Evolutionary conservation across 768 basidiomycete species (phyloP).

Genomic region (Strobilomyces dryophilus): DNA sequence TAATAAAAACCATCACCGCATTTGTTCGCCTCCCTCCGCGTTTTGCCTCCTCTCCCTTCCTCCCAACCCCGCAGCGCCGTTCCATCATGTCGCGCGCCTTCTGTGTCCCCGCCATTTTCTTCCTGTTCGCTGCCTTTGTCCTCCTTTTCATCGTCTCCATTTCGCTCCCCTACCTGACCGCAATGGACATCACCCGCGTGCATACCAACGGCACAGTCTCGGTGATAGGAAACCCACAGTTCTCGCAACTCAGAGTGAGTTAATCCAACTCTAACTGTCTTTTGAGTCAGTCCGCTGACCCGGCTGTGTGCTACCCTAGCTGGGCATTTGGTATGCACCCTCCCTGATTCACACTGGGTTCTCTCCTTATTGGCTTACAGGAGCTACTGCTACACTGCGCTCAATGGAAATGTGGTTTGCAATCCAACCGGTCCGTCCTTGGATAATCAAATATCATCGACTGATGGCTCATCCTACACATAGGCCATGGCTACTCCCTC

Average conservation of each 20-base stretch:
- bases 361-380: conserved; percentile 32
- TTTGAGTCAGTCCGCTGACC: neutral
- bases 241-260: conserved; percentile 56
- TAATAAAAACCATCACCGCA: conserved; percentile 17
- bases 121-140: conserved; percentile 58
- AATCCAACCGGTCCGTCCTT: conserved; percentile 37
- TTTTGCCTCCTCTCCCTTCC: conserved; percentile 2
- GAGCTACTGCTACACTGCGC: conserved; percentile 55
- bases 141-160: conserved; percentile 66
- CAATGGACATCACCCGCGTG: conserved; percentile 61
- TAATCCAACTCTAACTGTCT: neutral
- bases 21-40: neutral
- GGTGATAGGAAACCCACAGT: conserved; percentile 16
- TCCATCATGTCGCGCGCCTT: conserved; percentile 43
- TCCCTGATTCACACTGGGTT: neutral
- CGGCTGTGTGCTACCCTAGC: conserved; percentile 34
- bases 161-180: conserved; percentile 65
- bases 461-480: neutral
- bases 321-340: conserved; percentile 61
- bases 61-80: neutral
- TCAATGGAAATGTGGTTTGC: conserved; percentile 41
- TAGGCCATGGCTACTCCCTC: conserved; percentile 57
- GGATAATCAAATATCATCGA: neutral
- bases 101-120: conserved; percentile 57
- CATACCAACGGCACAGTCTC: conserved; percentile 38